Percentiles rank a stretch among this genome's conserved stretches.
These are phyloP conservation scores for Aspergillus ustus DNA, from an alignment of 2,329 filamentous ascomycete genomes.

Conservation along the genomic window DNA sequence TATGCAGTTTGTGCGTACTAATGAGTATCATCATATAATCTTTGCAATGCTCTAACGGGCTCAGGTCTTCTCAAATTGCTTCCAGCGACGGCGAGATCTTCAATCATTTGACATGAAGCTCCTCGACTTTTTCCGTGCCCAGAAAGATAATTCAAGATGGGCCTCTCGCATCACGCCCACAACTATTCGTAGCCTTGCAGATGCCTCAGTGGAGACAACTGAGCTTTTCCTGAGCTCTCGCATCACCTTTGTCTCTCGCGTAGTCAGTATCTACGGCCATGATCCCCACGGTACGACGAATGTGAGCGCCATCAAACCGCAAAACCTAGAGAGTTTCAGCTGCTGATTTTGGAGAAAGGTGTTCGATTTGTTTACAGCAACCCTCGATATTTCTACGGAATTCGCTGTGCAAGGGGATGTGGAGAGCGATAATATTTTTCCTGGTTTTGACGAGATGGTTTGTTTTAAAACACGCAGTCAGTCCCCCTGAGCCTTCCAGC, in stretches of 20 bases:
- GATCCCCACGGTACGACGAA: neutral
- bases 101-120: neutral
- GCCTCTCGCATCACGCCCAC: neutral
- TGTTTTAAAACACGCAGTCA: neutral
- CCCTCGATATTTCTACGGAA: neutral
- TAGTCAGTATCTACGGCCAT: neutral
- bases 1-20: slow-evolving; percentile 1
- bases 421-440: neutral
- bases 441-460: neutral
- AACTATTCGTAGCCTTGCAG: neutral
- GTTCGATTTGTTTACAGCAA: neutral
- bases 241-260: neutral
- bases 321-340: too few species aligned
- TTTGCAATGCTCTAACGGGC: neutral
- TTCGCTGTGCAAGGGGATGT: neutral
- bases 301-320: too few species aligned
- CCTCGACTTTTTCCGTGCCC: neutral
- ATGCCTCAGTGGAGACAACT: neutral
- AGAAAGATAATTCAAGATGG: neutral
- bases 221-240: neutral
- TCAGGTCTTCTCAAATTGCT: neutral
- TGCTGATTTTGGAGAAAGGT: neutral
- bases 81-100: neutral
- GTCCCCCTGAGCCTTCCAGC: neutral
- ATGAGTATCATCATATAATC: too few species aligned